These are phyloP conservation scores for Parietaria judaica DNA, from an alignment of 306 rosid genomes.

Conservation along the genomic window DNA sequence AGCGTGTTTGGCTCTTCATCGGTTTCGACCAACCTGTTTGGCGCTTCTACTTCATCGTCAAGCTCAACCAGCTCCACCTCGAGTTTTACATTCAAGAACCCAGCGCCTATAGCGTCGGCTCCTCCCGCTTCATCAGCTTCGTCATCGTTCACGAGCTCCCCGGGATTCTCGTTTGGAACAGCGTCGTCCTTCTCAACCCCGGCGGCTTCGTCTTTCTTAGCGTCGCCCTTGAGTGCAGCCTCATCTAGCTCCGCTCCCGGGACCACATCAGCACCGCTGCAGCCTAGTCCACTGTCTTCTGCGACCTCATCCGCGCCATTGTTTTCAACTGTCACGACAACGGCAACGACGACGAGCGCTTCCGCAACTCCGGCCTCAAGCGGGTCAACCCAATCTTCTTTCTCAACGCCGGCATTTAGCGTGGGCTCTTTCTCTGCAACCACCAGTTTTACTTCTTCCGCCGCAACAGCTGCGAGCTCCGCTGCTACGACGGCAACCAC, in stretches of 20 bases:
- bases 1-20: slow-evolving; percentile 9
- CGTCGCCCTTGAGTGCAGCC: slow-evolving; percentile 26
- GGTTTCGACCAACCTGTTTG: slow-evolving; percentile 19
- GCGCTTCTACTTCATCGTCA: slow-evolving; percentile 27
- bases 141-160: slow-evolving; percentile 25
- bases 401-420: slow-evolving; percentile 36
- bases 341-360: slow-evolving; percentile 48
- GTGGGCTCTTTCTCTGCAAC: slow-evolving; percentile 30
- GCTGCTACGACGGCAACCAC: slow-evolving; percentile 26
- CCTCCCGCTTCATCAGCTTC: slow-evolving; percentile 29
- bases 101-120: slow-evolving; percentile 15
- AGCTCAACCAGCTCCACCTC: slow-evolving; percentile 26
- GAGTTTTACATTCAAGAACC: slow-evolving; percentile 22
- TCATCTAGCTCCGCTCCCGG: slow-evolving; percentile 24
- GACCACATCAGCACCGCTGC: slow-evolving; percentile 17
- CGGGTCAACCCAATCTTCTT: slow-evolving; percentile 27
- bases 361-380: slow-evolving; percentile 39
- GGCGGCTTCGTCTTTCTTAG: slow-evolving; percentile 35
- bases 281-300: slow-evolving; percentile 36
- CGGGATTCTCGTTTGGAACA: slow-evolving; percentile 42
- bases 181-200: slow-evolving; percentile 34
- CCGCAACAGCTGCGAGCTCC: slow-evolving; percentile 21
- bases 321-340: slow-evolving; percentile 48
- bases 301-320: slow-evolving; percentile 38
- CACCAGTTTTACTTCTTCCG: slow-evolving; percentile 18